phyloP scores from a whole-genome alignment of 805 yeast genomes.

The Candida schatavii region DNA sequence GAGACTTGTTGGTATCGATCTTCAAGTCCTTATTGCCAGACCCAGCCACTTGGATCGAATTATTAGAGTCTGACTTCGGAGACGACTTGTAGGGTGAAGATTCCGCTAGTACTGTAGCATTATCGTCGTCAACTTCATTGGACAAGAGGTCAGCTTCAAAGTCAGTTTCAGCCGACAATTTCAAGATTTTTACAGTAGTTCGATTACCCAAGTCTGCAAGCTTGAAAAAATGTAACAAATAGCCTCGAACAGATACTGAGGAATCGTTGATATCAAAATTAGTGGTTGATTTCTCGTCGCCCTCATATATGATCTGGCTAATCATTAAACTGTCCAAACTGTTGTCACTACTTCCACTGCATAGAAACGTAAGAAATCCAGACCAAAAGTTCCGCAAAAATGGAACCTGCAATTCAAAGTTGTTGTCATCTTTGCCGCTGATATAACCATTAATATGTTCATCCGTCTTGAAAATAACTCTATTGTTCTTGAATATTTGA shows the following conservation, averaged over 20 bases:
- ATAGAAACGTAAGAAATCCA: constrained; percentile 34
- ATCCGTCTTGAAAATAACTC: constrained; percentile 18
- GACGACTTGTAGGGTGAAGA: constrained; percentile 35
- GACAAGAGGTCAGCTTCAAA: constrained; percentile 1
- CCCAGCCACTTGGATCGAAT: constrained; percentile 9
- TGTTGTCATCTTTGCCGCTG: constrained; percentile 9
- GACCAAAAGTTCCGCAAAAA: constrained; percentile 37
- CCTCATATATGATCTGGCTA: constrained; percentile 30
- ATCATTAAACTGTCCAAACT: constrained; percentile 19
- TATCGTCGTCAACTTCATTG: constrained; percentile 28
- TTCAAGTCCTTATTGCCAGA: constrained; percentile 12
- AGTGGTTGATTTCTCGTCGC: constrained; percentile 8
- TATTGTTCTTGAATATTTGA: constrained; percentile 21
- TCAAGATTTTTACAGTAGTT: not conserved
- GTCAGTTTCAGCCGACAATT: not conserved
- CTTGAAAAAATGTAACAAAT: constrained; percentile 24
- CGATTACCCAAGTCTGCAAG: constrained; percentile 8
- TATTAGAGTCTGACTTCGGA: constrained; percentile 9
- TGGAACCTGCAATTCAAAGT: constrained; percentile 30
- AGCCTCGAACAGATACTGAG: constrained; percentile 15
- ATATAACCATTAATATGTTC: constrained; percentile 34
- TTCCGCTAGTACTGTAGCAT: constrained; percentile 40
- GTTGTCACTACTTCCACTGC: constrained; percentile 26
- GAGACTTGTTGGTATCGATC: constrained; percentile 17
- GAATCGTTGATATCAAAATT: constrained; percentile 9